Percentiles rank a stretch among this genome's conserved stretches.
Evolutionary conservation across 331 rosid species (phyloP).

Genomic region (Pyracantha coccinea): DNA sequence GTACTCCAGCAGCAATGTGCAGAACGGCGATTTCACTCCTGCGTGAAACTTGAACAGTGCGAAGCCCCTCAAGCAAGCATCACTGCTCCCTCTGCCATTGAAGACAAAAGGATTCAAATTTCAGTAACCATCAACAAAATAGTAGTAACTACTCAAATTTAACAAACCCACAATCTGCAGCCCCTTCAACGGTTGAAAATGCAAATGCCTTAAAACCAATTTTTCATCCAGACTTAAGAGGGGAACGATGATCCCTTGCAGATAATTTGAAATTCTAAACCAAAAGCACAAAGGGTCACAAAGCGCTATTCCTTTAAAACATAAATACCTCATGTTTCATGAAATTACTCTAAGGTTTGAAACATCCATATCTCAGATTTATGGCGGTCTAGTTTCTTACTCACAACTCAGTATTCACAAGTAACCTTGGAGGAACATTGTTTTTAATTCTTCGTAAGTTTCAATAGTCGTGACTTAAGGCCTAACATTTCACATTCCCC

Average conservation of each 20-base stretch:
- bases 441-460: not conserved
- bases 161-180: not conserved
- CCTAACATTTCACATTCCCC: not conserved
- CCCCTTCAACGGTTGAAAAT: not conserved
- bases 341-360: not conserved
- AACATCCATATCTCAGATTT: not conserved
- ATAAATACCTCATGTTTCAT: not conserved
- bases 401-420: not conserved
- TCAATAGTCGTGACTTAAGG: not conserved
- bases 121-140: not conserved
- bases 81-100: slow-evolving; percentile 8
- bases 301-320: not conserved
- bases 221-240: not conserved
- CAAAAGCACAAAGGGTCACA: too few species aligned
- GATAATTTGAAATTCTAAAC: not conserved
- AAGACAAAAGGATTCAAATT: slow-evolving; percentile 1
- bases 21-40: not conserved
- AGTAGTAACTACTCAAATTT: not conserved
- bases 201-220: not conserved
- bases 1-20: slow-evolving; percentile 4
- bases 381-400: not conserved
- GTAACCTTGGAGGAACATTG: not conserved
- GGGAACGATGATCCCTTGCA: not conserved
- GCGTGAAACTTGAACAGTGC: not conserved
- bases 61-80: not conserved